Evolutionary conservation across 1,139 yeast genomes (phyloP).

Genomic region (Sugiyamaella japonica): DNA sequence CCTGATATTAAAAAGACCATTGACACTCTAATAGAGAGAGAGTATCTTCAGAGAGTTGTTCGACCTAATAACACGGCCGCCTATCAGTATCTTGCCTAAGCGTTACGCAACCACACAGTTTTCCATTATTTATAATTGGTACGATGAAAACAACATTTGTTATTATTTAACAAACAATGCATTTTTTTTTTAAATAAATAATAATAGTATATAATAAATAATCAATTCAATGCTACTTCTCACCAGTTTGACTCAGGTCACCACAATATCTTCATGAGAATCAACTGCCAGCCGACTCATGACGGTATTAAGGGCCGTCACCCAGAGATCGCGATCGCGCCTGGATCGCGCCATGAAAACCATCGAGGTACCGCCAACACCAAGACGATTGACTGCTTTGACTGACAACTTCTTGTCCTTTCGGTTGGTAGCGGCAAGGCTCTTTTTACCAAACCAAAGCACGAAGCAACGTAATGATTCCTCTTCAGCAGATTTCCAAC

Average conservation of each 20-base stretch:
- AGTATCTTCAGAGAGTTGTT: conserved; percentile 73
- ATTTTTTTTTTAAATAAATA: not conserved
- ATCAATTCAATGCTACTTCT: not conserved
- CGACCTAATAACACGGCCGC: conserved; percentile 4
- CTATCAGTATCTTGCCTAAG: conserved; percentile 74
- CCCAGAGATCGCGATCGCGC: conserved; percentile 86
- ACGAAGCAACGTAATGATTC: conserved; percentile 74
- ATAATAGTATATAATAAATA: not conserved
- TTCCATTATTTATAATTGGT: conserved; percentile 5
- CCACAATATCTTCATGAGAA: conserved; percentile 30
- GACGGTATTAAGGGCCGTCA: conserved; percentile 59
- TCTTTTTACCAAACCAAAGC: conserved; percentile 74
- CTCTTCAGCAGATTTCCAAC: conserved; percentile 81
- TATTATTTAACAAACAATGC: not conserved
- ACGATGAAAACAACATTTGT: not conserved
- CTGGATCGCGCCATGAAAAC: conserved; percentile 80
- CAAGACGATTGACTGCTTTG: conserved; percentile 49
- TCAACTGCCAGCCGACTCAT: conserved; percentile 53
- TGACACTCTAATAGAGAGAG: conserved; percentile 82
- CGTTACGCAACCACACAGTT: not conserved
- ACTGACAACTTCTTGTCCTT: conserved; percentile 22
- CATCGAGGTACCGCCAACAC: conserved; percentile 65
- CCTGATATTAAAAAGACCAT: conserved; percentile 86
- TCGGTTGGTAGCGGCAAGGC: conserved; percentile 27
- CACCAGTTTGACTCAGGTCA: conserved; percentile 3